Percentiles rank a stretch among this genome's conserved stretches.
Conservation (phyloP, 331 rosid genomes). For the Quercus phellos region DNA sequence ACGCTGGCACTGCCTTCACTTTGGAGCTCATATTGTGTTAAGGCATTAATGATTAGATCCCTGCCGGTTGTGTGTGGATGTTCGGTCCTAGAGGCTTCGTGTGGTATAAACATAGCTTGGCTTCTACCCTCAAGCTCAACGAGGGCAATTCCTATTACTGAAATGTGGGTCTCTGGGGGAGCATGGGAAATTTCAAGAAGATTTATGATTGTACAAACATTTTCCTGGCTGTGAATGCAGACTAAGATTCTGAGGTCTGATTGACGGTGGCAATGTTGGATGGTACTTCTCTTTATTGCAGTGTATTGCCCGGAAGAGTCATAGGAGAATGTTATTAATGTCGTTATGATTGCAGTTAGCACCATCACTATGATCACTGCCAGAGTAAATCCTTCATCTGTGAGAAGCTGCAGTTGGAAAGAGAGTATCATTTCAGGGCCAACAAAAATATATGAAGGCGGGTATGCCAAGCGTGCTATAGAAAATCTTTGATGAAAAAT, state of each 20-base stretch:
- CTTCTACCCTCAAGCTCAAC: conserved; percentile 51
- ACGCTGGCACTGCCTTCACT: conserved; percentile 33
- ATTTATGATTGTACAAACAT: conserved; percentile 45
- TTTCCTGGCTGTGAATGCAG: conserved; percentile 42
- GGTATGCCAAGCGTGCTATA: background rate
- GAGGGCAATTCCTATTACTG: conserved; percentile 40
- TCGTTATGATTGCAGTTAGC: conserved; percentile 42
- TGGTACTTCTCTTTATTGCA: conserved; percentile 27
- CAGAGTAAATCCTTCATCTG: conserved; percentile 41
- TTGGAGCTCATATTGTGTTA: conserved; percentile 32
- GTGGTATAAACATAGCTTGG: conserved; percentile 49
- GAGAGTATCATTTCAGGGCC: background rate
- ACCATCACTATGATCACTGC: conserved; percentile 27
- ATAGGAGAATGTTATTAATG: conserved; percentile 35
- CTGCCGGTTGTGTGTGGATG: conserved; percentile 11
- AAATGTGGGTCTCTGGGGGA: conserved; percentile 35
- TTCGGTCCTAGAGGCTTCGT: conserved; percentile 14
- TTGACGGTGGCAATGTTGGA: conserved; percentile 43
- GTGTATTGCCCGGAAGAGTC: conserved; percentile 51
- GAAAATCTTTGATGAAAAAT: background rate
- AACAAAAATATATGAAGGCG: background rate
- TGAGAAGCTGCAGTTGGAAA: conserved; percentile 29
- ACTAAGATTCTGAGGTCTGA: conserved; percentile 48
- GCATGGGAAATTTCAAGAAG: conserved; percentile 62
- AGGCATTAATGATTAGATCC: conserved; percentile 38